Percentiles rank a stretch among this genome's conserved stretches.
phyloP scores from a whole-genome alignment of 805 yeast genomes.

The Myxozyma vanderwaltii region DNA sequence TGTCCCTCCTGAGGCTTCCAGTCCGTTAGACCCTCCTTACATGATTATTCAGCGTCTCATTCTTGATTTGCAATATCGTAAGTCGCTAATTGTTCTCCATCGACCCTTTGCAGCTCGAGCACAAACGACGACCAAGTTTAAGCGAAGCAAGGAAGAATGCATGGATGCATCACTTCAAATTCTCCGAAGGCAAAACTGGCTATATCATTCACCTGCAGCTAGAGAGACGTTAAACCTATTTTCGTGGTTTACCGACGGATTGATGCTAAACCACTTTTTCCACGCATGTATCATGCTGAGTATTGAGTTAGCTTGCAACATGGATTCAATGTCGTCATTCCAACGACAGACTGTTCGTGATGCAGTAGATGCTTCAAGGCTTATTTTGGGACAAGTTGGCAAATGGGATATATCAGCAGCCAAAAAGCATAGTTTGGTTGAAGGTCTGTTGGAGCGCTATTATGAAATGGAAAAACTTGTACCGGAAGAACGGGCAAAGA shows the following conservation, averaged over 20 bases:
- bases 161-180: conserved; percentile 32
- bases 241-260: conserved; percentile 28
- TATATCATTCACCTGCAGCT: conserved; percentile 28
- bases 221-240: conserved; percentile 16
- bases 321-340: conserved; percentile 25
- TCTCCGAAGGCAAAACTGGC: conserved; percentile 31
- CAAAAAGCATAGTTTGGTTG: conserved; percentile 25
- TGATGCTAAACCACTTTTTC: conserved; percentile 29
- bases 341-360: conserved; percentile 28
- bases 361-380: conserved; percentile 19
- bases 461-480: conserved; percentile 23
- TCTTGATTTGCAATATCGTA: conserved; percentile 39
- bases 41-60: conserved; percentile 39
- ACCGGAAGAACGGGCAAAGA: conserved; percentile 27
- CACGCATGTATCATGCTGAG: conserved; percentile 33
- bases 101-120: conserved; percentile 35
- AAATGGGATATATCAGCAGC: conserved; percentile 21
- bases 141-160: conserved; percentile 31
- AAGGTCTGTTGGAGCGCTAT: conserved; percentile 19
- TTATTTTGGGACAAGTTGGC: conserved; percentile 19
- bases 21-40: conserved; percentile 35
- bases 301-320: conserved; percentile 24
- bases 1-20: conserved; percentile 32
- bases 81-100: conserved; percentile 40
- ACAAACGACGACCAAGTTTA: conserved; percentile 14